Evolutionary conservation across 305 asterid species (phyloP), one percentile per base, ranked within the genome.

Genomic region (Fraxinus greggii): DNA sequence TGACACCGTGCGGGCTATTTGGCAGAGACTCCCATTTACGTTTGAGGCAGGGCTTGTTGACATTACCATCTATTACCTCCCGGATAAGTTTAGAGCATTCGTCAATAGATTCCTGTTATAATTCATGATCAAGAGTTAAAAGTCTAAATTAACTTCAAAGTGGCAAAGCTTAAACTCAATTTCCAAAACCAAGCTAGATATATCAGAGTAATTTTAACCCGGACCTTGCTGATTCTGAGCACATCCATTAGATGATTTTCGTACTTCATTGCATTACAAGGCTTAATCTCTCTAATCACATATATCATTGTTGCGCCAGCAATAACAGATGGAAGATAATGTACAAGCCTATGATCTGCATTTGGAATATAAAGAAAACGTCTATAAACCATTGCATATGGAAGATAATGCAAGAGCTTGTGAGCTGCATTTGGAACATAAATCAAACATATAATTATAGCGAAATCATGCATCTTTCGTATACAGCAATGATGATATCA

Each of bases 201-300:
- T 38, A 79, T n/a, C 5, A 51, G 23, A 19, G 33, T 12, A 59
- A 75, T 17, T 8, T 72, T 61, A 80, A 12, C 93, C 10, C 72
- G 7, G 56, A 96, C 99, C 98, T 92, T 89, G 87, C 86, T 83
- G 69, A 89, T 76, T 84, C 84, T 87, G 31, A 96, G 88, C 80
- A 89, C 88, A 85, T 59, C 78, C 86, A 87, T 79, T 13, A 96
- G 88, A 36, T 86, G 93, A 82, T 85, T 80, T 80, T 89, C 85
- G 82, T 86, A 90, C 32, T 91, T 89, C 48, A 38, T 13, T 23
- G 89, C 90, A 81, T 87, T 86, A 51, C 38, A 40, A 10, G 89
- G 85, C 67, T 89, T 88, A 65, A 88, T 86, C 84, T 93, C 95
- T 77, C 72, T 77, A 45, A 77, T 77, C 6, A 77, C 72, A 77